These are phyloP conservation scores for Hyaloscypha hepaticicola DNA, from an alignment of 495 filamentous ascomycete genomes.

Conservation along the genomic window DNA sequence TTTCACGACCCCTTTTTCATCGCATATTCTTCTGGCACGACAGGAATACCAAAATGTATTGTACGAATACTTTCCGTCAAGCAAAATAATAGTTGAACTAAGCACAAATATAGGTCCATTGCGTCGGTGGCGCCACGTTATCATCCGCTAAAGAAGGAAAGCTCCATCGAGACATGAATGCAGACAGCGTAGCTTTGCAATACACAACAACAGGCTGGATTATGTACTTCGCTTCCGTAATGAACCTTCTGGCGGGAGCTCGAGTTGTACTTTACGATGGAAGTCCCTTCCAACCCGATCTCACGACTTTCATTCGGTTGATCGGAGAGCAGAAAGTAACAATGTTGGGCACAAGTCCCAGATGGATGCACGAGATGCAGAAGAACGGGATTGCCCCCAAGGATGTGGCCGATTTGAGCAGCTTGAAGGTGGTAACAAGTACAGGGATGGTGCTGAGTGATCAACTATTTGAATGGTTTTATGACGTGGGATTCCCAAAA, in stretches of 20 bases:
- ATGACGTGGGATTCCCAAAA: constrained; percentile 70
- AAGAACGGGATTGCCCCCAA: constrained; percentile 58
- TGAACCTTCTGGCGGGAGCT: constrained; percentile 53
- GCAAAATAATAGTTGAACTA: no score
- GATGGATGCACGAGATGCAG: constrained; percentile 69
- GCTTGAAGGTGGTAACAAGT: constrained; percentile 56
- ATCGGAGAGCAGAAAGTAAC: constrained; percentile 58
- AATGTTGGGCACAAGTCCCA: constrained; percentile 67
- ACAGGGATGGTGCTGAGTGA: constrained; percentile 81
- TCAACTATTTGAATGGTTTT: constrained; percentile 77
- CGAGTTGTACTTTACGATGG: constrained; percentile 72
- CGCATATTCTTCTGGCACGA: constrained; percentile 71
- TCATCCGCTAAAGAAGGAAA: constrained; percentile 59
- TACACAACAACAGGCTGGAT: constrained; percentile 68
- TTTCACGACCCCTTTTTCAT: constrained; percentile 72
- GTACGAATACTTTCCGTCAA: no score
- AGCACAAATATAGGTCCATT: no score
- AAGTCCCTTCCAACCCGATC: constrained; percentile 68
- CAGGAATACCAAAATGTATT: constrained; percentile 73
- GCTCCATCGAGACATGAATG: constrained; percentile 55
- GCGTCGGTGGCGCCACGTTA: constrained; percentile 59
- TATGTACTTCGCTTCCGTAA: constrained; percentile 68
- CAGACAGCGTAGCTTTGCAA: constrained; percentile 47
- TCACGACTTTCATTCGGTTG: constrained; percentile 57
- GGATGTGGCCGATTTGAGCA: constrained; percentile 58